Base-by-base conservation (phyloP, 108 stramenopile genomes). In the Cyclostephanos invisitatus region DNA sequence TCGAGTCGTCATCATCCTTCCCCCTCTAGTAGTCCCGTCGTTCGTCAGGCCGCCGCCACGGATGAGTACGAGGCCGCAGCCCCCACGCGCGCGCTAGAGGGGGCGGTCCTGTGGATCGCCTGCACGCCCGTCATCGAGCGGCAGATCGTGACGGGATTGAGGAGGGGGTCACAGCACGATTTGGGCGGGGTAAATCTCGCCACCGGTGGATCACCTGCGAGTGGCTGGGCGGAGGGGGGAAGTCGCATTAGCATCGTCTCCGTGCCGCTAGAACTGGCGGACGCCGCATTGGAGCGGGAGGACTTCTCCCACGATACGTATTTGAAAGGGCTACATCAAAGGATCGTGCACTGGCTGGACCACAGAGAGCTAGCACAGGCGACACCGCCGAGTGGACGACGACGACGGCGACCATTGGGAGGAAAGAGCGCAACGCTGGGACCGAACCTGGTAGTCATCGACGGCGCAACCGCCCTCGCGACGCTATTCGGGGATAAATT, bases 391-490 rank as follows among this genome's bases (percentile, higher is more conserved):
- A 29, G 32, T 55, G 22, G n/a, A 32, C n/a, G 37, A 22, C 7
- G 42, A 42, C 42, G 28, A 40, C 67, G n/a, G 48, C 40, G n/a
- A 68, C n/a, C 51, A 7, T 37, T 15, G 32, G 14, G 11, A 29
- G 50, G 15, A 5, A n/a, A 54, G 6, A 3, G 29, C 22, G 17
- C 21, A 28, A 59, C 32, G 50, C 18, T 62, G 47, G 71, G 80
- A 38, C 80, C 80, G 40, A 64, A 51, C 42, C 74, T 80, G 17
- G 77, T 93, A 42, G 60, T 93, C 29, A 38, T 90, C 55, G 91
- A 93, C 64, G 84, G 89, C 62, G 73, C 75, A 20, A 83, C 89
- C n/a, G 67, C 84, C 12, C 55, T 93, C 38, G 83, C 81, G 5
- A 63, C 74, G 12, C 55, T 90, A 2, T 24, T 88, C 25, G 84